Conservation (phyloP, 495 filamentous ascomycete genomes). For the Penicillium soppii region DNA sequence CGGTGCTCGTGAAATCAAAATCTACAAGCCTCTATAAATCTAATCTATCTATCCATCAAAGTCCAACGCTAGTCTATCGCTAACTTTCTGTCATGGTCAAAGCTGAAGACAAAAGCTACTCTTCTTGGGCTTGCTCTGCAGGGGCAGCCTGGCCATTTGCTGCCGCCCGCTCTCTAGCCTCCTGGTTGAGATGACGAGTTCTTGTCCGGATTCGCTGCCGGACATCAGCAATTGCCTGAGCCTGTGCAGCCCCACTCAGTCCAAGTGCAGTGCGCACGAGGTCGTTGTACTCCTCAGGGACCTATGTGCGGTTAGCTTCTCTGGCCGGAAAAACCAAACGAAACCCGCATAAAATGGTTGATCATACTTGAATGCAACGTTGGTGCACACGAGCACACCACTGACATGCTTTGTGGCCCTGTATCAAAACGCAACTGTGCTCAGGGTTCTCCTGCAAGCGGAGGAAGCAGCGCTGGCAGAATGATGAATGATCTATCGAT, state of each 20-base stretch:
- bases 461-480: slow-evolving; percentile 13
- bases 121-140: no score
- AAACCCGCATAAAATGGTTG: no score
- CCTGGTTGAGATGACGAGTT: no score
- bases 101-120: no score
- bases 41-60: not conserved
- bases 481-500: no score
- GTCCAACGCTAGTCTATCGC: no score
- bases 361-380: not conserved
- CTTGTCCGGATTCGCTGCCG: no score
- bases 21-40: not conserved
- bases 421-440: not conserved
- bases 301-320: not conserved
- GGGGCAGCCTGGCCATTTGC: no score
- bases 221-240: not conserved
- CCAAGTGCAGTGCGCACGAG: not conserved
- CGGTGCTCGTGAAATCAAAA: not conserved
- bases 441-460: not conserved
- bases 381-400: not conserved
- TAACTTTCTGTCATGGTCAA: no score
- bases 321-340: no score
- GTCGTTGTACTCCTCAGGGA: not conserved
- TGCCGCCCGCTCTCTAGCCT: no score
- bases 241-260: not conserved
- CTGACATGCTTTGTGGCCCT: not conserved